Evolutionary conservation across 2,329 filamentous ascomycete genomes (phyloP).

Genomic region (Calonectria pauciramosa): DNA sequence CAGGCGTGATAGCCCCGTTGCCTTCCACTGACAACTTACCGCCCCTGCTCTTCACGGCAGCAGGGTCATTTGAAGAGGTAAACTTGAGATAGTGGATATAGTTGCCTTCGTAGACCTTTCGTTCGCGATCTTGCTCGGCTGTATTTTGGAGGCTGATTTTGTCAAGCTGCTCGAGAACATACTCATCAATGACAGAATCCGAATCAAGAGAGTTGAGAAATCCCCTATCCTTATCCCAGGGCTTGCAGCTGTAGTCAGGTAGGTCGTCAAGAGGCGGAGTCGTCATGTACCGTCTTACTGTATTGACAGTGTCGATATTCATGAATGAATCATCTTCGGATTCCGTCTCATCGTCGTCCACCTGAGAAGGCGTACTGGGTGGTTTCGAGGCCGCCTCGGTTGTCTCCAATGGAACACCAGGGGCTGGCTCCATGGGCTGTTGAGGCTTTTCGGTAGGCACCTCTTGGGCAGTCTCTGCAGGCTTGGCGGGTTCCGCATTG

Average conservation of each 20-base stretch:
- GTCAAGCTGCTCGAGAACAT: constrained; percentile 61
- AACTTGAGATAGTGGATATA: constrained; percentile 69
- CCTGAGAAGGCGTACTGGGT: constrained; percentile 63
- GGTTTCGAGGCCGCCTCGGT: constrained; percentile 50
- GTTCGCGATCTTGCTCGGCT: constrained; percentile 55
- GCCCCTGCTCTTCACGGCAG: constrained; percentile 67
- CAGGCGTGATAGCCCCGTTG: constrained; percentile 58
- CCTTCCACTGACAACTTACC: constrained; percentile 60
- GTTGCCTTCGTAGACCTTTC: constrained; percentile 59
- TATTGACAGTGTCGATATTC: constrained; percentile 62
- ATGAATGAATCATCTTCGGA: constrained; percentile 67
- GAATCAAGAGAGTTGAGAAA: constrained; percentile 59
- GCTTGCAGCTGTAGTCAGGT: constrained; percentile 60
- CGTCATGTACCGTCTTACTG: constrained; percentile 63
- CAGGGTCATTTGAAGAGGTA: constrained; percentile 68
- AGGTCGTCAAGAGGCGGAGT: constrained; percentile 70
- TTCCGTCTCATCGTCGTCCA: constrained; percentile 67
- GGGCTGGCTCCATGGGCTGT: constrained; percentile 14
- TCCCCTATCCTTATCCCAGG: constrained; percentile 63
- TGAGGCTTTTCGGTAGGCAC: constrained; percentile 5
- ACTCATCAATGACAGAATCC: constrained; percentile 57
- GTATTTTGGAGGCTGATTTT: constrained; percentile 55
- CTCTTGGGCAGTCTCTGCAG: constrained; percentile 12
- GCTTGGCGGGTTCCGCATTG: constrained; percentile 15
- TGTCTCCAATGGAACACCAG: constrained; percentile 42